Conservation (phyloP, 768 basidiomycete species). For the Suillus paluster region DNA sequence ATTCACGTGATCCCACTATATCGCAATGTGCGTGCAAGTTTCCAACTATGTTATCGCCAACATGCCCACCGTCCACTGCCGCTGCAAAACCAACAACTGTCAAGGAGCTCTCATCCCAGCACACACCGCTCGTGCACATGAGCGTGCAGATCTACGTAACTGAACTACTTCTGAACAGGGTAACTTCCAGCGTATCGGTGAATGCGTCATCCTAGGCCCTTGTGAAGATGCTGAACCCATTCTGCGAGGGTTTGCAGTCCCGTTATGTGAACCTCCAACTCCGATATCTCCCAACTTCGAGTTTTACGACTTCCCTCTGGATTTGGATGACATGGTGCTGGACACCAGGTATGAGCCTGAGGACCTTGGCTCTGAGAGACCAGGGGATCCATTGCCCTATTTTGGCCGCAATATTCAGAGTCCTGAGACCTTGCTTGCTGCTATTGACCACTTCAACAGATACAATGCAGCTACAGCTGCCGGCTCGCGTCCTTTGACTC, state of each 20-base stretch:
- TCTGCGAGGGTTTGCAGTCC: background rate
- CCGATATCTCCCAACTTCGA: background rate
- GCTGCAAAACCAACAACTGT: conserved; percentile 7
- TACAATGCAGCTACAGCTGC: conserved; percentile 4
- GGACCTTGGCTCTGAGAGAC: conserved; percentile 6
- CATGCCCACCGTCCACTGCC: background rate
- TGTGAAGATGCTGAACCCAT: background rate
- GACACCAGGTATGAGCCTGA: conserved; percentile 12
- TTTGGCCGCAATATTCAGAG: conserved; percentile 12
- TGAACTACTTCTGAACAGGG: conserved; percentile 2
- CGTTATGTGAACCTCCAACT: too few relatives aligned
- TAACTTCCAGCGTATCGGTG: too few relatives aligned
- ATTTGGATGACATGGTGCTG: background rate
- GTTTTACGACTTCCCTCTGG: conserved; percentile 1
- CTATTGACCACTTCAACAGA: conserved; percentile 7
- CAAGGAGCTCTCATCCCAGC: conserved; percentile 5
- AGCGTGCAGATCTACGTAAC: conserved; percentile 1
- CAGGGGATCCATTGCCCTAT: conserved; percentile 9
- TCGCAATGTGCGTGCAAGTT: too few relatives aligned
- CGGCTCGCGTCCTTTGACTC: conserved; percentile 3
- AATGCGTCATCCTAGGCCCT: background rate
- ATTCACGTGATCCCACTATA: too few relatives aligned
- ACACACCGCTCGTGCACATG: background rate
- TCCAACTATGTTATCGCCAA: too few relatives aligned
- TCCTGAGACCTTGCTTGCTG: conserved; percentile 7